Percentiles rank a stretch among this genome's conserved stretches.
These are phyloP conservation scores for Fusarium musae DNA, from an alignment of 2,329 filamentous ascomycete species.

Conservation along the genomic window DNA sequence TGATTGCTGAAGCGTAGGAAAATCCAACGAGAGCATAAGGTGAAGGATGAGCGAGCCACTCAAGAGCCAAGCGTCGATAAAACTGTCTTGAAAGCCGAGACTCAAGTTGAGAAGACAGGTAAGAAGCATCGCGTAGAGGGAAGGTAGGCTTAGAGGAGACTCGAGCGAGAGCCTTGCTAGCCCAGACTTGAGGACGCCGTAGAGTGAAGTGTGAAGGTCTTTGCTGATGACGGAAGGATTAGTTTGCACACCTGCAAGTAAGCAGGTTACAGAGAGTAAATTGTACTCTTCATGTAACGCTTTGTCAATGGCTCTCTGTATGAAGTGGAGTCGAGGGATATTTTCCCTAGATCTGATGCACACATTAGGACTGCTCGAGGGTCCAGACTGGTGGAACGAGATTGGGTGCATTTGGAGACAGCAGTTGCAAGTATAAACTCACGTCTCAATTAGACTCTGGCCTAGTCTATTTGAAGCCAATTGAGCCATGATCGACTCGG, in stretches of 20 bases:
- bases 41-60: background rate
- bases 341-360: background rate
- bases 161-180: background rate
- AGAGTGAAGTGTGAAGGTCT: background rate
- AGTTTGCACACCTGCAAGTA: background rate
- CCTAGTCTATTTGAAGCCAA: background rate
- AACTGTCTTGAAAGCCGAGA: background rate
- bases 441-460: background rate
- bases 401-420: too few species aligned
- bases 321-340: background rate
- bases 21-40: background rate
- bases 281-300: background rate
- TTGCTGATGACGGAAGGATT: background rate
- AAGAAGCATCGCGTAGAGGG: background rate
- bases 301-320: background rate
- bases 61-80: background rate
- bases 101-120: background rate
- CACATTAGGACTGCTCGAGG: background rate
- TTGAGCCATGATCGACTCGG: background rate
- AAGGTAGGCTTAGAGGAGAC: background rate
- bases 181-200: background rate
- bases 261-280: background rate
- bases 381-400: accelerated
- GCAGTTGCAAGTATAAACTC: too few species aligned
- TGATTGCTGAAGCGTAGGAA: accelerated